Conservation (phyloP, 306 rosid species). For the Pyrus betulifolia region DNA sequence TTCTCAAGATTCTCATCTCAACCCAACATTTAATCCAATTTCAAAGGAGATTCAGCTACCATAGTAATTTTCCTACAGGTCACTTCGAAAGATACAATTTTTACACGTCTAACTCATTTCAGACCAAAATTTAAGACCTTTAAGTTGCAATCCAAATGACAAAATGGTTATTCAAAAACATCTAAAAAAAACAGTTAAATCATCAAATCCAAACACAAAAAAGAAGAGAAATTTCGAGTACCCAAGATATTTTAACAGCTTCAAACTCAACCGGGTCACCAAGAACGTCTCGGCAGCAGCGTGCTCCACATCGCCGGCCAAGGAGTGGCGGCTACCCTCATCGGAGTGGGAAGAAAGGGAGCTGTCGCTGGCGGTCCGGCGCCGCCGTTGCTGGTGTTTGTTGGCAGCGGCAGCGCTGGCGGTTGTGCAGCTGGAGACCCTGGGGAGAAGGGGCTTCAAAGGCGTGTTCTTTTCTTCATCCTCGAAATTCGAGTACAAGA, state of each 20-base stretch:
- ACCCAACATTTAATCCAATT: background rate
- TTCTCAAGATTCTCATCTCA: background rate
- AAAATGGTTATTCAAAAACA: background rate
- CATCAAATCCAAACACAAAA: background rate
- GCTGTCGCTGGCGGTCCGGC: constrained; percentile 52
- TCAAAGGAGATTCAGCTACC: background rate
- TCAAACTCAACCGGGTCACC: constrained; percentile 53
- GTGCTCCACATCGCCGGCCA: constrained; percentile 38
- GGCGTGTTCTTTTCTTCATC: constrained; percentile 22
- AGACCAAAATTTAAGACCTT: background rate
- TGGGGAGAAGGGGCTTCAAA: constrained; percentile 37
- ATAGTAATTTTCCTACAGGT: background rate
- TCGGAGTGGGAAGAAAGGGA: constrained; percentile 30
- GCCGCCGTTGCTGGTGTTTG: constrained; percentile 48
- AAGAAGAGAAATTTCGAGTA: constrained; percentile 10
- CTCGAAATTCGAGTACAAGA: constrained; percentile 33
- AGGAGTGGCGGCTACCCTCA: constrained; percentile 10
- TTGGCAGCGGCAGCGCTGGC: background rate
- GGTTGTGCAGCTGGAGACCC: constrained; percentile 39
- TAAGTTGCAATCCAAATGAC: background rate
- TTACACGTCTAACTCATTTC: background rate
- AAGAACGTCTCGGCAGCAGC: constrained; percentile 60
- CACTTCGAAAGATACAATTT: background rate
- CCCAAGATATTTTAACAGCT: constrained; percentile 71
- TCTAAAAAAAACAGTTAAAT: background rate